Conservation (phyloP, 495 filamentous ascomycete genomes). For the Daldinia decipiens region DNA sequence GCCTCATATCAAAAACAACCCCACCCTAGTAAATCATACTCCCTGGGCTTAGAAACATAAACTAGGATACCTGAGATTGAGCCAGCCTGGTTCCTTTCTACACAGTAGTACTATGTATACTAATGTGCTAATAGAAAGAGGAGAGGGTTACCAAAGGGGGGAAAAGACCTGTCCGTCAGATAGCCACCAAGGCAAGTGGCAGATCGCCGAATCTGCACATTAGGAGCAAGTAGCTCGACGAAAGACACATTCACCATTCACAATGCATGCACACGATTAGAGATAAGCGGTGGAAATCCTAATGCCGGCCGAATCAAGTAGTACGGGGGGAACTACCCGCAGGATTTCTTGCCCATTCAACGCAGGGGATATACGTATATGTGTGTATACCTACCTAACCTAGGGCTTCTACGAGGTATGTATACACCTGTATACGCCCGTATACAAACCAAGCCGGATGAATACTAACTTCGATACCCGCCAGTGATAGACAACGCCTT, state of each 20-base stretch:
- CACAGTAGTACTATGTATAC: background rate
- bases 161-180: slow-evolving; percentile 27
- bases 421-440: background rate
- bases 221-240: slow-evolving; percentile 31
- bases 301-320: slow-evolving; percentile 40
- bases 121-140: slow-evolving; percentile 12
- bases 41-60: slow-evolving; percentile 36
- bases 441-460: slow-evolving; percentile 22
- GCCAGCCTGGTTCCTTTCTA: slow-evolving; percentile 28
- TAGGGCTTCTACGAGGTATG: background rate
- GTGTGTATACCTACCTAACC: background rate
- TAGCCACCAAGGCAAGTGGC: slow-evolving; percentile 35
- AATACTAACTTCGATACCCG: slow-evolving; percentile 27
- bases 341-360: slow-evolving; percentile 30
- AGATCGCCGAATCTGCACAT: slow-evolving; percentile 38
- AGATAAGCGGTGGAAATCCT: slow-evolving; percentile 23
- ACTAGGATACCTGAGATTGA: slow-evolving; percentile 24
- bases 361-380: slow-evolving; percentile 34
- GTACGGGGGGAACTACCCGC: slow-evolving; percentile 28
- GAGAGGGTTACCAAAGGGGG: slow-evolving; percentile 33
- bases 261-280: slow-evolving; percentile 22
- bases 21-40: slow-evolving; percentile 36
- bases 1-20: slow-evolving; percentile 39
- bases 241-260: slow-evolving; percentile 42
- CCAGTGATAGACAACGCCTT: slow-evolving; percentile 19